A percentile compares a stretch with the other conserved stretches of the same genome.
phyloP scores from a whole-genome alignment of 257 asterid genomes.

The Gynochthodes officinalis region DNA sequence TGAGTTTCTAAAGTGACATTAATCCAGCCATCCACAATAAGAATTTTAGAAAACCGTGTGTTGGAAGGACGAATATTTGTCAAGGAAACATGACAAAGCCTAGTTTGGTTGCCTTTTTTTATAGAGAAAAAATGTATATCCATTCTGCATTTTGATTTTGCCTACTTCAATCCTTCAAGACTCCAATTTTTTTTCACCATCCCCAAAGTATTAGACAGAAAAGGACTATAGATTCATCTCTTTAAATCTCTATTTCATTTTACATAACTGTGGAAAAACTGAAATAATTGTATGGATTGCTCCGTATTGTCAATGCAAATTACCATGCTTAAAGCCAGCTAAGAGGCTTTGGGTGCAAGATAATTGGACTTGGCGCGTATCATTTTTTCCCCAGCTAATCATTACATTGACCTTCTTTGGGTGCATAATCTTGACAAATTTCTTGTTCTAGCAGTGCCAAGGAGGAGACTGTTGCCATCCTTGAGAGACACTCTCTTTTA shows the following conservation, averaged over 20 bases:
- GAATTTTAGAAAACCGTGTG: not conserved
- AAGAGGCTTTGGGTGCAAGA: not conserved
- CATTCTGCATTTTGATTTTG: not conserved
- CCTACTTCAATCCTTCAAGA: not conserved
- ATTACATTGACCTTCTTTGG: not conserved
- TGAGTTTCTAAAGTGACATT: no score
- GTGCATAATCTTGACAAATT: not conserved
- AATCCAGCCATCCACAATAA: not conserved
- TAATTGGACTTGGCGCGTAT: no score
- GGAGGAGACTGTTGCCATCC: conserved; percentile 60
- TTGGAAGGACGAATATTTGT: not conserved
- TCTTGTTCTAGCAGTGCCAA: conserved; percentile 42
- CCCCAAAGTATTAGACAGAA: not conserved
- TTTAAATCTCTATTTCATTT: not conserved
- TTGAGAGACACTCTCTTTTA: conserved; percentile 41
- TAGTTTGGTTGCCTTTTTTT: not conserved
- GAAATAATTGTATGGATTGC: not conserved
- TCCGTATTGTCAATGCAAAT: not conserved
- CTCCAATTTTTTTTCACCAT: not conserved
- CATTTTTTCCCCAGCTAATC: not conserved
- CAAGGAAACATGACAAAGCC: not conserved
- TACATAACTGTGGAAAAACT: not conserved
- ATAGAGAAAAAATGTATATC: no score
- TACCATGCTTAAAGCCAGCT: not conserved
- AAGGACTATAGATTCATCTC: not conserved